A percentile compares a stretch with the other conserved stretches of the same genome.
phyloP scores from a whole-genome alignment of 208 protist genomes.

The Crithidia fasciculata region DNA sequence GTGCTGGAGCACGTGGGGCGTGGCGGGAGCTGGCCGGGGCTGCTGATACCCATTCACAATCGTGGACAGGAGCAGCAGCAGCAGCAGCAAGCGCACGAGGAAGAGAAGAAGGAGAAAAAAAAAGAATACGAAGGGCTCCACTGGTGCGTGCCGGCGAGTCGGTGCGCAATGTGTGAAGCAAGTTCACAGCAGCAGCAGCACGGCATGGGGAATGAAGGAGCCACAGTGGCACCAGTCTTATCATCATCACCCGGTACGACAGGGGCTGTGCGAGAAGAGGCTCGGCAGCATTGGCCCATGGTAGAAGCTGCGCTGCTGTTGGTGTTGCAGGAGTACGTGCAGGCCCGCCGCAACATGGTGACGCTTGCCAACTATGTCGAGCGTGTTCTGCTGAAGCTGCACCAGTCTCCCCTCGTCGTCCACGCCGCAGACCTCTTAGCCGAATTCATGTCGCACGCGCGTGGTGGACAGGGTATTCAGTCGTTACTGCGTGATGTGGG shows the following conservation, averaged over 20 bases:
- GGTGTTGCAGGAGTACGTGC: conserved; percentile 64
- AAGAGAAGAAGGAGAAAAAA: neutral
- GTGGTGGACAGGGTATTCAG: conserved; percentile 29
- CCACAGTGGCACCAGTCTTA: too few species aligned
- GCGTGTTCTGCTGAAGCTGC: conserved; percentile 67
- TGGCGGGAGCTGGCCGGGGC: conserved; percentile 61
- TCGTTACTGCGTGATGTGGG: conserved; percentile 60
- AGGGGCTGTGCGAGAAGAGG: neutral
- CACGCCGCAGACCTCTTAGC: conserved; percentile 12
- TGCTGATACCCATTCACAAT: conserved; percentile 16
- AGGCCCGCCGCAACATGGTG: conserved; percentile 57
- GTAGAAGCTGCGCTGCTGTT: conserved; percentile 63
- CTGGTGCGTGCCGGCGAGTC: conserved; percentile 53
- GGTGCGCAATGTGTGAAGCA: conserved; percentile 12
- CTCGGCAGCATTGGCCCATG: conserved; percentile 8
- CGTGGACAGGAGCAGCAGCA: neutral
- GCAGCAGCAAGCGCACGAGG: neutral
- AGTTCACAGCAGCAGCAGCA: neutral
- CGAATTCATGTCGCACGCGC: conserved; percentile 23
- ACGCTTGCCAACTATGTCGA: conserved; percentile 66
- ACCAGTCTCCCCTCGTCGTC: conserved; percentile 16
- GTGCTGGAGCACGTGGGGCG: conserved; percentile 44
- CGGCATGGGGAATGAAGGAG: too few species aligned
- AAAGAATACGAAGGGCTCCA: conserved; percentile 41
- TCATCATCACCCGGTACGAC: too few species aligned